Conservation (phyloP, 2,329 filamentous ascomycete genomes). For the Claviceps fusiformis region DNA sequence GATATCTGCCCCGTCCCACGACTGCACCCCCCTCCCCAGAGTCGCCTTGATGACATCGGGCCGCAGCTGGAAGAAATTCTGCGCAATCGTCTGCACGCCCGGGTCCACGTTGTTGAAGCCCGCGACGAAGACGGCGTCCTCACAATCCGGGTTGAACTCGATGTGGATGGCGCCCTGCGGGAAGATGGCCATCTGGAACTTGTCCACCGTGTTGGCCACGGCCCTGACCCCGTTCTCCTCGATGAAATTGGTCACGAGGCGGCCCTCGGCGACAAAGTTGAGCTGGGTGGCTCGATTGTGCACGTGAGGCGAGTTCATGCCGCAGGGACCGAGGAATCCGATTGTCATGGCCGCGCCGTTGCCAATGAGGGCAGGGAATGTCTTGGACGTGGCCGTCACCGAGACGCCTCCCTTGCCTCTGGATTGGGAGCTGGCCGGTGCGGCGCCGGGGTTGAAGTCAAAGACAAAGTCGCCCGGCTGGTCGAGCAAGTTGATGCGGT, state of each 20-base stretch:
- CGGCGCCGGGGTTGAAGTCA: constrained; percentile 22
- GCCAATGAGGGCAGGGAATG: constrained; percentile 36
- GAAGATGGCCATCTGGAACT: constrained; percentile 33
- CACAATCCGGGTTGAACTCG: constrained; percentile 38
- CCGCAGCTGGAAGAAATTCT: constrained; percentile 31
- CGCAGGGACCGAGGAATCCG: constrained; percentile 35
- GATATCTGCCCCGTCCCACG: constrained; percentile 26
- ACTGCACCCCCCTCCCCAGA: constrained; percentile 20
- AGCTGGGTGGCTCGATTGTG: constrained; percentile 35
- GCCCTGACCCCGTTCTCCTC: constrained; percentile 27
- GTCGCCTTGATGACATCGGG: constrained; percentile 24
- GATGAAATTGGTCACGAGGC: constrained; percentile 29
- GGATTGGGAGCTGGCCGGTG: constrained; percentile 7
- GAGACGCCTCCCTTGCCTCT: constrained; percentile 23
- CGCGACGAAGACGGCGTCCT: constrained; percentile 33
- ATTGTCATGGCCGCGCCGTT: constrained; percentile 32
- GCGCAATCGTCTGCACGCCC: constrained; percentile 30
- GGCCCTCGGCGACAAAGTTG: constrained; percentile 30
- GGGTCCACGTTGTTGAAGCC: constrained; percentile 32
- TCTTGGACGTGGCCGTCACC: constrained; percentile 28
- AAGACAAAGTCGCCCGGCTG: constrained; percentile 27
- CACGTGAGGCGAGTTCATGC: constrained; percentile 36
- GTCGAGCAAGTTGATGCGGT: constrained; percentile 19
- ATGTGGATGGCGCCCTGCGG: constrained; percentile 35
- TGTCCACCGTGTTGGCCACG: constrained; percentile 23